Evolutionary conservation across 2,329 filamentous ascomycete genomes (phyloP).

Genomic region (Neofusicoccum parvum): DNA sequence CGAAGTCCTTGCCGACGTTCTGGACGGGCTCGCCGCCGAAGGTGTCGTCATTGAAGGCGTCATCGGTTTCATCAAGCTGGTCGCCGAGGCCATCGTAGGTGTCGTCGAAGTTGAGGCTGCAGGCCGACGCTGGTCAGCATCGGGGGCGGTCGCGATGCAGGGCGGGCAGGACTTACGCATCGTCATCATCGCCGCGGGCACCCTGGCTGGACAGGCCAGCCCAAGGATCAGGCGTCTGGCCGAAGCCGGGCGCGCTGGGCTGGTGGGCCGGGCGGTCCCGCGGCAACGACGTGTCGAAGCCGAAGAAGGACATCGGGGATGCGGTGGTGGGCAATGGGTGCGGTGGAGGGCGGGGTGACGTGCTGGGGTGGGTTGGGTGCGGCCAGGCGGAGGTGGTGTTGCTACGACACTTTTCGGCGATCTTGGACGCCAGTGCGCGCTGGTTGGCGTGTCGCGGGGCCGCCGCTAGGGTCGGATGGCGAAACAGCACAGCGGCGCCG

Average conservation of each 20-base stretch:
- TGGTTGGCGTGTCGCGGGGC: conserved; percentile 11
- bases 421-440: conserved; percentile 26
- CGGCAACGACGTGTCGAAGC: conserved; percentile 73
- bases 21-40: conserved; percentile 62
- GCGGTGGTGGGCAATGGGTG: conserved; percentile 26
- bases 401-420: conserved; percentile 18
- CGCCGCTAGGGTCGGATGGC: conserved; percentile 32
- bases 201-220: conserved; percentile 69
- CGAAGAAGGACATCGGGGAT: conserved; percentile 81
- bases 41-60: conserved; percentile 96
- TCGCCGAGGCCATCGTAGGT: conserved; percentile 95
- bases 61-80: conserved; percentile 85
- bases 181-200: conserved; percentile 60
- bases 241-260: conserved; percentile 74
- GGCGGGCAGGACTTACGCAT: conserved; percentile 51
- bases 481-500: conserved; percentile 28
- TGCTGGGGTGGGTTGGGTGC: conserved; percentile 12
- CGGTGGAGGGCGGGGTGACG: conserved; percentile 23
- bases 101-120: conserved; percentile 85
- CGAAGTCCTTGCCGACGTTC: conserved; percentile 86
- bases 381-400: conserved; percentile 4
- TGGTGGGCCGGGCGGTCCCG: conserved; percentile 64
- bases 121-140: conserved; percentile 34
- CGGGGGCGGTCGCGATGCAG: conserved; percentile 41
- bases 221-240: conserved; percentile 82